Evolutionary conservation across 2,329 filamentous ascomycete species (phyloP).

Genomic region (Fusarium beomiforme): DNA sequence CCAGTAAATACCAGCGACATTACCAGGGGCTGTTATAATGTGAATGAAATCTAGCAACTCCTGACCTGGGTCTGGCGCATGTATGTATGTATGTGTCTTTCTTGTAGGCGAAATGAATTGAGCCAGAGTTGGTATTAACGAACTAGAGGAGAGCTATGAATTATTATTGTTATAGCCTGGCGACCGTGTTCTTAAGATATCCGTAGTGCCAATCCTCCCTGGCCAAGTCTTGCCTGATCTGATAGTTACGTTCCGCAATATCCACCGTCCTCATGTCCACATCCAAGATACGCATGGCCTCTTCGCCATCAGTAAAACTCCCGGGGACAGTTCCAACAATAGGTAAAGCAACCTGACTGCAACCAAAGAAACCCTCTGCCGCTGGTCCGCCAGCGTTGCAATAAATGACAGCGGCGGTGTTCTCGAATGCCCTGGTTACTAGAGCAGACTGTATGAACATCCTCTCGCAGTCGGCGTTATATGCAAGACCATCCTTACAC

Average conservation of each 20-base stretch:
- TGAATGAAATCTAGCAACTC: no score
- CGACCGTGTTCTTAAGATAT: constrained; percentile 13
- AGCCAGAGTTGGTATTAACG: not conserved
- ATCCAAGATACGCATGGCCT: constrained; percentile 70
- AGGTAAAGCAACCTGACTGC: constrained; percentile 75
- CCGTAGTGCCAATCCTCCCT: constrained; percentile 72
- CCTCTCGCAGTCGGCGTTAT: constrained; percentile 71
- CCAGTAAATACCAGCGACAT: not conserved
- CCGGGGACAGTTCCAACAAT: constrained; percentile 69
- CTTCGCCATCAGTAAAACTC: constrained; percentile 63
- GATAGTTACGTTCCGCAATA: constrained; percentile 78
- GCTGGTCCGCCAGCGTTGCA: constrained; percentile 70
- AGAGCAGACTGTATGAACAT: constrained; percentile 72
- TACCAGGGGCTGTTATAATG: no score
- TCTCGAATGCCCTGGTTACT: constrained; percentile 75
- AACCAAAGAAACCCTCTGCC: constrained; percentile 35
- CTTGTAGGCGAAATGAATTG: not conserved
- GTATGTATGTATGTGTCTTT: not conserved
- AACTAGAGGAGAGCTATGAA: not conserved
- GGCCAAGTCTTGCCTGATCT: constrained; percentile 65
- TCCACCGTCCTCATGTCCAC: constrained; percentile 72
- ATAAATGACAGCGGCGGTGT: constrained; percentile 76
- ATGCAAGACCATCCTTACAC: constrained; percentile 58
- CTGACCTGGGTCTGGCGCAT: no score
- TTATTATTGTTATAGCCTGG: not conserved